A percentile compares a stretch with the other conserved stretches of the same genome.
These are phyloP conservation scores for Apodospora peruviana DNA, from an alignment of 495 filamentous ascomycete species.

Conservation along the genomic window DNA sequence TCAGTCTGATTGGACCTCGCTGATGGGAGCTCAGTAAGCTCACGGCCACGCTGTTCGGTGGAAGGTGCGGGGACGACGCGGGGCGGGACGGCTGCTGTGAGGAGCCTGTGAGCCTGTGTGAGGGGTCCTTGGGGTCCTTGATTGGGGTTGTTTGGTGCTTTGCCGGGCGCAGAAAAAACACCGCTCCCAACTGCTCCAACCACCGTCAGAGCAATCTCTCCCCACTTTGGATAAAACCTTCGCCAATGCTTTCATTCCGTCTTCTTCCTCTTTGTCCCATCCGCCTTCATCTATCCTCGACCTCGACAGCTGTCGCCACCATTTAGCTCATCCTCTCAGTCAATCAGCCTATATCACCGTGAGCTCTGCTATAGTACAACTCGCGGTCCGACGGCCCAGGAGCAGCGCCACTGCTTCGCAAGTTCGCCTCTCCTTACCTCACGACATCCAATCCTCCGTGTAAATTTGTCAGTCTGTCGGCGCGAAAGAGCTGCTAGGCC, in stretches of 20 bases:
- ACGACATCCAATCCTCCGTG: too few species aligned
- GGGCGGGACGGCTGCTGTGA: too few species aligned
- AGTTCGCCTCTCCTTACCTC: too few species aligned
- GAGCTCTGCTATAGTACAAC: slow-evolving; percentile 19
- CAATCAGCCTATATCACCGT: slow-evolving; percentile 28
- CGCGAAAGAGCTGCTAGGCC: too few species aligned
- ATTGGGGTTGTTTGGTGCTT: slow-evolving; percentile 5
- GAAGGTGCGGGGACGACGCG: too few species aligned
- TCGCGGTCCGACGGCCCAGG: slow-evolving; percentile 28
- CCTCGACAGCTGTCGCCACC: background rate
- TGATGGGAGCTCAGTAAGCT: too few species aligned
- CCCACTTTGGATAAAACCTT: slow-evolving; percentile 31
- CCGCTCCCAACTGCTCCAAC: slow-evolving; percentile 8
- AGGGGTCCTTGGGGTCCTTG: slow-evolving; percentile 8
- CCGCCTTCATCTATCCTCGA: slow-evolving; percentile 22
- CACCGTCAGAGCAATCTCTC: slow-evolving; percentile 13
- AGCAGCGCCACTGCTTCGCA: background rate
- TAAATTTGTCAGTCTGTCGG: too few species aligned
- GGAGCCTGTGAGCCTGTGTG: too few species aligned
- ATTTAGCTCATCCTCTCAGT: slow-evolving; percentile 2
- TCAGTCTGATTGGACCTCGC: too few species aligned
- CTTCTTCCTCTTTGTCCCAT: slow-evolving; percentile 10
- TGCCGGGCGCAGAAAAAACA: slow-evolving; percentile 19
- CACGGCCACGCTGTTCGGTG: too few species aligned
- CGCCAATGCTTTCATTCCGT: slow-evolving; percentile 9